A percentile compares a stretch with the other conserved stretches of the same genome.
phyloP scores from a whole-genome alignment of 257 asterid species.

The Rehmannia glutinosa region DNA sequence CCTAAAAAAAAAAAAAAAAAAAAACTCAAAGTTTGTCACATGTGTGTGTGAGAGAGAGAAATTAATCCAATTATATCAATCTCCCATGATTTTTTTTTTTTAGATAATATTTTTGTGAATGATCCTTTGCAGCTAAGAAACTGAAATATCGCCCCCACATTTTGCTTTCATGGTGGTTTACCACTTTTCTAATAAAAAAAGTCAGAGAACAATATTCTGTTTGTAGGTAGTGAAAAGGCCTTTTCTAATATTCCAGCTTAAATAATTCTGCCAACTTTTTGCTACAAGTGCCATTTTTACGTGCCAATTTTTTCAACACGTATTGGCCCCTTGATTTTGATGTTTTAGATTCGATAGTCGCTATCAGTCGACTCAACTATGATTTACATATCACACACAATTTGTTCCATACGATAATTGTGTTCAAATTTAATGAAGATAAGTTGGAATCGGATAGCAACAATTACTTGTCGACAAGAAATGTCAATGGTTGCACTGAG shows the following conservation, averaged over 20 bases:
- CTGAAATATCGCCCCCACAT: constrained; percentile 6
- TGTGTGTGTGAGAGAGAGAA: no score
- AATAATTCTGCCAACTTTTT: not conserved
- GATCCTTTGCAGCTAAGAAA: constrained; percentile 29
- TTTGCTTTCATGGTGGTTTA: not conserved
- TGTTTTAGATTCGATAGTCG: not conserved
- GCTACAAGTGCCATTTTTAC: no score
- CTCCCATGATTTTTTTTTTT: no score
- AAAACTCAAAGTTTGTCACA: no score
- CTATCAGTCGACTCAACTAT: not conserved
- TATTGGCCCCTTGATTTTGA: not conserved
- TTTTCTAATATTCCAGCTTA: constrained; percentile 9
- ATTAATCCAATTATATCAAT: no score
- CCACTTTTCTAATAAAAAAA: not conserved
- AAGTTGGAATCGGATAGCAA: no score
- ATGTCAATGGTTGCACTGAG: no score
- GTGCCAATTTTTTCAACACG: no score
- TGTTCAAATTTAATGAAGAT: no score
- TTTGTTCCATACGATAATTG: not conserved
- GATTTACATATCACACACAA: not conserved
- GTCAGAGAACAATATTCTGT: constrained; percentile 13
- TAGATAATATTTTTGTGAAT: not conserved
- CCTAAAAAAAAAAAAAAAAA: no score
- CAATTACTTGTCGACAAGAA: no score
- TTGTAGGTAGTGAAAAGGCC: not conserved